Conservation (phyloP, 257 asterid species). For the Rhazya stricta region DNA sequence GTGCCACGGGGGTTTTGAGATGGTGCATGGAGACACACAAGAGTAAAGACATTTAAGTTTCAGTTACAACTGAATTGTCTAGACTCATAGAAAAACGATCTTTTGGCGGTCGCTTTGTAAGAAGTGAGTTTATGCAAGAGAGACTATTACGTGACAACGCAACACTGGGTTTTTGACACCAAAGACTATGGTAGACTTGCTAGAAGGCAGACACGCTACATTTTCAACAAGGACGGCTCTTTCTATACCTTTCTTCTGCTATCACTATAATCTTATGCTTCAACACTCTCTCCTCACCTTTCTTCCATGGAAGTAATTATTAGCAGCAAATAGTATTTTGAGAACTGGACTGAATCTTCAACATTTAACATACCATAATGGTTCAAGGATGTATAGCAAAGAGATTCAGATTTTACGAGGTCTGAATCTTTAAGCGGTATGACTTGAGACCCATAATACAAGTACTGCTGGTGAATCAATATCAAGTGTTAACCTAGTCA, state of each 20-base stretch:
- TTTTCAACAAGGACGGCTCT: not conserved
- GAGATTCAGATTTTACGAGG: too few species aligned
- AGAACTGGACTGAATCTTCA: too few species aligned
- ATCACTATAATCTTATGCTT: not conserved
- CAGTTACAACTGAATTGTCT: conserved; percentile 10
- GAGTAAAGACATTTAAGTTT: conserved; percentile 6
- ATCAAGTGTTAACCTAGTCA: not conserved
- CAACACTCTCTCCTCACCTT: not conserved
- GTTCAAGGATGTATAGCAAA: not conserved
- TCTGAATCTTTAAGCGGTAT: too few species aligned
- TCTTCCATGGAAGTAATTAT: not conserved
- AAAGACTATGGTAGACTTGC: not conserved
- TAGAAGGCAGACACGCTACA: not conserved
- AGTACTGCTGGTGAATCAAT: too few species aligned
- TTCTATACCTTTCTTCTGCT: not conserved
- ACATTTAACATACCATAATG: not conserved
- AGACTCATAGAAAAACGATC: not conserved
- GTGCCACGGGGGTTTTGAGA: not conserved
- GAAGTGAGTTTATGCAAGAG: not conserved
- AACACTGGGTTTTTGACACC: conserved; percentile 1
- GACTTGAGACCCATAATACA: too few species aligned
- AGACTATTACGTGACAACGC: not conserved
- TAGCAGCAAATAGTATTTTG: not conserved
- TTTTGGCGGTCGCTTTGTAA: not conserved
- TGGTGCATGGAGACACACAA: not conserved